phyloP scores from a whole-genome alignment of 129 eudicot genomes.

The Chrysanthemum makinoi region DNA sequence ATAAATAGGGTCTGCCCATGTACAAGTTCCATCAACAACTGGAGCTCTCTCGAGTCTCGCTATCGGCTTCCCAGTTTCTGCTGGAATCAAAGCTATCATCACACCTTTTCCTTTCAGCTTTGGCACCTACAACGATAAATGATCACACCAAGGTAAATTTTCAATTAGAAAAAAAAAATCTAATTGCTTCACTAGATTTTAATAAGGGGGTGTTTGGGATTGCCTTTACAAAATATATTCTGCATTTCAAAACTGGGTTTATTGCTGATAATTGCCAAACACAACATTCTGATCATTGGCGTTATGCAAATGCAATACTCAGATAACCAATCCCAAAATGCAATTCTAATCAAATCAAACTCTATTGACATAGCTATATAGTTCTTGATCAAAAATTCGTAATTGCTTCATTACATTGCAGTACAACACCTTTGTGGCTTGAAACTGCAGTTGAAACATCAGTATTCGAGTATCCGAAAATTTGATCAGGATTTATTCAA shows the following conservation, averaged over 20 bases:
- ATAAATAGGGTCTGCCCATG: slow-evolving; percentile 80
- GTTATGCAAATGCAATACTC: too few relatives aligned
- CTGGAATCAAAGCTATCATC: slow-evolving; percentile 84
- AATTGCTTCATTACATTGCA: background rate
- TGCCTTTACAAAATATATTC: too few relatives aligned
- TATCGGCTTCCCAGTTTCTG: slow-evolving; percentile 76
- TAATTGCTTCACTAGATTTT: too few relatives aligned
- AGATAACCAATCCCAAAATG: too few relatives aligned
- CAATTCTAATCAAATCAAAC: too few relatives aligned
- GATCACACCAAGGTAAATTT: slow-evolving; percentile 8
- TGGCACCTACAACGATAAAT: slow-evolving; percentile 64
- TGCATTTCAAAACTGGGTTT: too few relatives aligned
- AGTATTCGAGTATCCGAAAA: too few relatives aligned
- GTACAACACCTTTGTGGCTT: slow-evolving; percentile 72
- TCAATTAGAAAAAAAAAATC: background rate
- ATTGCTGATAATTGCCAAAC: too few relatives aligned
- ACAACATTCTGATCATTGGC: too few relatives aligned
- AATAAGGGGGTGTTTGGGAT: too few relatives aligned
- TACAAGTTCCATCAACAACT: slow-evolving; percentile 69
- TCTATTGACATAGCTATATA: too few relatives aligned
- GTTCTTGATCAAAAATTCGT: background rate
- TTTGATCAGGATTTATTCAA: too few relatives aligned
- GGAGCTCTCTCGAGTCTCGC: slow-evolving; percentile 61
- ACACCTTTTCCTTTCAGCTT: slow-evolving; percentile 60
- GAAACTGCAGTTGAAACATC: slow-evolving; percentile 79